These are phyloP conservation scores for Xylariomycetidae sp. DNA, from an alignment of 2,329 filamentous ascomycete genomes.

Conservation along the genomic window DNA sequence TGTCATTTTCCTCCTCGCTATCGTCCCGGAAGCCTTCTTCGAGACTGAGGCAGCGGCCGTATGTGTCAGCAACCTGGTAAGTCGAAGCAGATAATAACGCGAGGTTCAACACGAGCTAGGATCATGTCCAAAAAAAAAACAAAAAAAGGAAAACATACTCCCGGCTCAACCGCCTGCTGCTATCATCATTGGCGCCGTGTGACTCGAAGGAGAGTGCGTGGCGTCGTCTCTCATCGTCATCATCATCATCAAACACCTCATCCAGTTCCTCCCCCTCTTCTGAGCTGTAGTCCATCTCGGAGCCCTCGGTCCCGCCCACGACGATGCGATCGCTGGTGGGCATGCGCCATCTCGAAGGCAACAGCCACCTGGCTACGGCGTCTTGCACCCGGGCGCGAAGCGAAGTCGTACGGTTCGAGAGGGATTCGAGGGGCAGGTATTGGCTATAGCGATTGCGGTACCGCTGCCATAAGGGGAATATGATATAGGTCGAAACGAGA, in stretches of 20 bases:
- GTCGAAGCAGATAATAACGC: too few species aligned
- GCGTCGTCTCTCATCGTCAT: too few species aligned
- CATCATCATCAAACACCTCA: conserved; percentile 51
- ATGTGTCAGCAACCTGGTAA: conserved; percentile 21
- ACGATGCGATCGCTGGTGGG: conserved; percentile 36
- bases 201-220: conserved; percentile 35
- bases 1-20: conserved; percentile 54
- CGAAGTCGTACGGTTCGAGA: conserved; percentile 53
- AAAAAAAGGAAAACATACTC: conserved; percentile 46
- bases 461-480: conserved; percentile 64
- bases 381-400: conserved; percentile 47
- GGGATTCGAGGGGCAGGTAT: conserved; percentile 65
- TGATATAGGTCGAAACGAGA: conserved; percentile 57
- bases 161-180: conserved; percentile 63
- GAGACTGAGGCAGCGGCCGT: conserved; percentile 42
- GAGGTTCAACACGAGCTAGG: too few species aligned
- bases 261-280: conserved; percentile 68
- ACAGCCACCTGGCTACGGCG: conserved; percentile 33
- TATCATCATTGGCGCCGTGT: conserved; percentile 38
- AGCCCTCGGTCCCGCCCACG: conserved; percentile 32
- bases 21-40: conserved; percentile 73
- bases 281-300: conserved; percentile 52
- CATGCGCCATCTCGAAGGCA: conserved; percentile 46
- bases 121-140: too few species aligned
- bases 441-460: conserved; percentile 69